phyloP scores from a whole-genome alignment of 768 basidiomycete species.

The Rhodosporidiobolus sp. region DNA sequence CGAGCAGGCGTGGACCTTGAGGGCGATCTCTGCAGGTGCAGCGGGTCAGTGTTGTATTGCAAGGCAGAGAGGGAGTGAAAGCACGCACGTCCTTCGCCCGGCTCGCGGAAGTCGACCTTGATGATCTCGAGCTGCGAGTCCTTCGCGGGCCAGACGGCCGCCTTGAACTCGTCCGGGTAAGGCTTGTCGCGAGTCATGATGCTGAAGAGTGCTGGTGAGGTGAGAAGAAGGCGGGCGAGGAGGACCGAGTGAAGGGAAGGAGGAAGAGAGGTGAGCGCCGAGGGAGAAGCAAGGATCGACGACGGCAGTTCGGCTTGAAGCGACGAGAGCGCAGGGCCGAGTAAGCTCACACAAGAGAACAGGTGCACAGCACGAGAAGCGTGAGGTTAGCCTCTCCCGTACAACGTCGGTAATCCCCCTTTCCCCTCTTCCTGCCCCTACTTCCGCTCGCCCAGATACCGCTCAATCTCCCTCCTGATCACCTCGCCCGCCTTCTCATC shows the following conservation, averaged over 20 bases:
- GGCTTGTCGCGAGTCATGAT: no score
- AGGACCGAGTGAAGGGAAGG: background rate
- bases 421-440: no score
- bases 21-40: background rate
- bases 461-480: constrained; percentile 42
- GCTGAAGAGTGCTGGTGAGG: background rate
- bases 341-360: no score
- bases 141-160: background rate
- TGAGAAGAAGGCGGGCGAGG: background rate
- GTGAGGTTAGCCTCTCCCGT: no score
- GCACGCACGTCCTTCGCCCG: background rate
- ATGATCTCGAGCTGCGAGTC: background rate
- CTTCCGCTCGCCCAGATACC: constrained; percentile 33
- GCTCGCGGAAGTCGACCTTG: constrained; percentile 6
- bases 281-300: background rate
- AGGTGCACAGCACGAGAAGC: background rate
- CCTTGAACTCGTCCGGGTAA: background rate
- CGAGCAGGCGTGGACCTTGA: constrained; percentile 2
- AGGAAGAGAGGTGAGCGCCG: background rate
- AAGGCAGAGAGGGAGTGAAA: background rate
- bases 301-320: no score
- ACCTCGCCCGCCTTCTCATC: constrained; percentile 37
- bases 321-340: background rate
- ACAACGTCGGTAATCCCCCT: background rate
- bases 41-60: background rate